These are phyloP conservation scores for Pseudonectria foliicola DNA, from an alignment of 2,329 filamentous ascomycete genomes.

Conservation along the genomic window DNA sequence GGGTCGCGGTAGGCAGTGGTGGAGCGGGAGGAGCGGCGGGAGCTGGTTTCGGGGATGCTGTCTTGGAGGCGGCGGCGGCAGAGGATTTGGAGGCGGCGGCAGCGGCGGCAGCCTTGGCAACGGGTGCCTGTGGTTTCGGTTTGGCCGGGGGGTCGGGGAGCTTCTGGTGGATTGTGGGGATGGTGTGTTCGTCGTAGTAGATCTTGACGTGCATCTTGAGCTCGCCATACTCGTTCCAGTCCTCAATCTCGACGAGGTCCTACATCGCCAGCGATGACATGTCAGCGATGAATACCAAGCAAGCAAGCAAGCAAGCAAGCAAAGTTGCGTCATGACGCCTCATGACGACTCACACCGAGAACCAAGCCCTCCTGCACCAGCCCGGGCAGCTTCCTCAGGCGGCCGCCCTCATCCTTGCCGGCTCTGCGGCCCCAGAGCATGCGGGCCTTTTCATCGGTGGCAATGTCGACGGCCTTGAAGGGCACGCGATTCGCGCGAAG, in stretches of 20 bases:
- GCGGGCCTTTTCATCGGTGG: conserved; percentile 80
- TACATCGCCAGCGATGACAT: conserved; percentile 29
- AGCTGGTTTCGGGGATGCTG: conserved; percentile 15
- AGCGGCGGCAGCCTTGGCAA: conserved; percentile 19
- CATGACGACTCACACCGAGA: conserved; percentile 61
- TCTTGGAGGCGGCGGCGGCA: conserved; percentile 19
- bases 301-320: background rate
- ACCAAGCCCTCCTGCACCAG: conserved; percentile 83
- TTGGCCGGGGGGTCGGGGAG: conserved; percentile 34
- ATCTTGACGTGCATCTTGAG: conserved; percentile 77
- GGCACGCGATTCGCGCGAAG: conserved; percentile 89
- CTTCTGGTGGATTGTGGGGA: conserved; percentile 47
- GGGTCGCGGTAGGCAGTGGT: conserved; percentile 15
- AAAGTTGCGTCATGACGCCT: no score
- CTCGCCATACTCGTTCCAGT: conserved; percentile 99
- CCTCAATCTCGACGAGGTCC: conserved; percentile 91
- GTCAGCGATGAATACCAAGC: background rate
- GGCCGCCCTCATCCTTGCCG: conserved; percentile 59
- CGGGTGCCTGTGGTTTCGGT: conserved; percentile 15
- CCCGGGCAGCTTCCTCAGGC: conserved; percentile 72
- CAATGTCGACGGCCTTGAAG: conserved; percentile 86
- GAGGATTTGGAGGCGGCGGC: conserved; percentile 11
- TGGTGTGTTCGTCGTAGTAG: conserved; percentile 56
- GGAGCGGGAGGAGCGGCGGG: conserved; percentile 7
- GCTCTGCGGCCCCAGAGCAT: conserved; percentile 82